phyloP scores from a whole-genome alignment of 1,284 basidiomycete genomes.

The Papiliotrema flavescens region DNA sequence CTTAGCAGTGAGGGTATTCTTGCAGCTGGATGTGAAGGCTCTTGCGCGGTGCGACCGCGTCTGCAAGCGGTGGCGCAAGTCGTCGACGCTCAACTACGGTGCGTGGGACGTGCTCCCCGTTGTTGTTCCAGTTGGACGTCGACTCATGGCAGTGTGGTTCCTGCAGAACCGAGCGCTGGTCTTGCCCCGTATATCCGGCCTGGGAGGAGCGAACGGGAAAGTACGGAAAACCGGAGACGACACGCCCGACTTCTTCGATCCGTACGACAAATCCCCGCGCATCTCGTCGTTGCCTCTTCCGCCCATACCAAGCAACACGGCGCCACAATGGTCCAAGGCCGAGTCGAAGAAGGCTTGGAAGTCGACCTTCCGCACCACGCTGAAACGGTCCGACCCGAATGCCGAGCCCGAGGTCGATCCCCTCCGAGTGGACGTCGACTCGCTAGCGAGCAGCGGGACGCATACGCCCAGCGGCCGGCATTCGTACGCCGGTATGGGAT shows the following conservation, averaged over 20 bases:
- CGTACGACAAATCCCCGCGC: constrained; percentile 49
- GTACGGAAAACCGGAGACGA: constrained; percentile 49
- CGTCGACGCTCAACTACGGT: constrained; percentile 87
- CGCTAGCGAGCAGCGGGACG: constrained; percentile 58
- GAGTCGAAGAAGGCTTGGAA: constrained; percentile 47
- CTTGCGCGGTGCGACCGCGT: constrained; percentile 74
- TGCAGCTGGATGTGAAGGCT: constrained; percentile 60
- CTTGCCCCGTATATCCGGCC: constrained; percentile 48
- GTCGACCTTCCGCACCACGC: constrained; percentile 34
- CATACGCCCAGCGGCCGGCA: constrained; percentile 61
- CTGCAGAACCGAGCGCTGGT: constrained; percentile 56
- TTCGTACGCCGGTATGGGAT: constrained; percentile 36
- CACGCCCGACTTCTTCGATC: constrained; percentile 46
- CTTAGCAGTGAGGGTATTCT: constrained; percentile 71
- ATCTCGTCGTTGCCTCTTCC: constrained; percentile 52
- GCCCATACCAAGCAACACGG: constrained; percentile 51
- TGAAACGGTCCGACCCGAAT: constrained; percentile 36
- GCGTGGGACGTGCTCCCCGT: constrained; percentile 22
- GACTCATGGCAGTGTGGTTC: constrained; percentile 69
- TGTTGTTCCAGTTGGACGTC: not conserved
- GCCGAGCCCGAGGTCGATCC: constrained; percentile 37
- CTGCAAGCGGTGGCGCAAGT: constrained; percentile 77
- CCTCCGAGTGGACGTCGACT: constrained; percentile 39
- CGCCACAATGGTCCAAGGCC: constrained; percentile 50
- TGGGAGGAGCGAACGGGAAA: constrained; percentile 30